phyloP scores from a whole-genome alignment of 352 stramenopile genomes.

The Plasmopara halstedii region DNA sequence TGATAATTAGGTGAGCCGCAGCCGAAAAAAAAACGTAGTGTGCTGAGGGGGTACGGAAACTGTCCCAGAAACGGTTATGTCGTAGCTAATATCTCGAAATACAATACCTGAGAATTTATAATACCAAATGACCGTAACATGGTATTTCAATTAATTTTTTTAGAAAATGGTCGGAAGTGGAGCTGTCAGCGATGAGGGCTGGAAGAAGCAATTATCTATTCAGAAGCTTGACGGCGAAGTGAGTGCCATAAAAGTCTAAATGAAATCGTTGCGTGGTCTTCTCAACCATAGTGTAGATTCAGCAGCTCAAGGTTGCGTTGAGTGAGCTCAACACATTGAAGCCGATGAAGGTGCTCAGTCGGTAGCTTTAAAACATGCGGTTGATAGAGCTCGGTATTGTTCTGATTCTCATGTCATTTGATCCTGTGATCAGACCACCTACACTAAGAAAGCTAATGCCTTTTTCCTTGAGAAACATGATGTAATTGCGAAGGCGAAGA shows the following conservation, averaged over 20 bases:
- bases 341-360: slow-evolving; percentile 45
- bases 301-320: slow-evolving; percentile 67
- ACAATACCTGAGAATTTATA: too few relatives aligned
- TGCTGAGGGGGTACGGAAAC: too few relatives aligned
- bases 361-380: background rate
- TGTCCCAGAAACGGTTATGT: too few relatives aligned
- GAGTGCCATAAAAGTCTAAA: background rate
- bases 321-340: slow-evolving; percentile 60
- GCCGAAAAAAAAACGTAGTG: too few relatives aligned
- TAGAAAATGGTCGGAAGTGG: slow-evolving; percentile 29
- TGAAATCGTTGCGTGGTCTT: background rate
- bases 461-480: slow-evolving; percentile 70
- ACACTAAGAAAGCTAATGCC: slow-evolving; percentile 58
- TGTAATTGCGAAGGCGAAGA: slow-evolving; percentile 59
- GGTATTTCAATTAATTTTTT: background rate
- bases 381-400: background rate
- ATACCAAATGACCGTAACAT: too few relatives aligned
- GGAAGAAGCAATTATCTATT: slow-evolving; percentile 37
- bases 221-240: slow-evolving; percentile 40
- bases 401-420: background rate
- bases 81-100: too few relatives aligned
- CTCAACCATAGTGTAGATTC: slow-evolving; percentile 39
- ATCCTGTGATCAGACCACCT: slow-evolving; percentile 37
- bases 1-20: too few relatives aligned
- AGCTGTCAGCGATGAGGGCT: slow-evolving; percentile 21